Base-by-base conservation (phyloP, 495 filamentous ascomycete species). In the Penicillium ucsense region DNA sequence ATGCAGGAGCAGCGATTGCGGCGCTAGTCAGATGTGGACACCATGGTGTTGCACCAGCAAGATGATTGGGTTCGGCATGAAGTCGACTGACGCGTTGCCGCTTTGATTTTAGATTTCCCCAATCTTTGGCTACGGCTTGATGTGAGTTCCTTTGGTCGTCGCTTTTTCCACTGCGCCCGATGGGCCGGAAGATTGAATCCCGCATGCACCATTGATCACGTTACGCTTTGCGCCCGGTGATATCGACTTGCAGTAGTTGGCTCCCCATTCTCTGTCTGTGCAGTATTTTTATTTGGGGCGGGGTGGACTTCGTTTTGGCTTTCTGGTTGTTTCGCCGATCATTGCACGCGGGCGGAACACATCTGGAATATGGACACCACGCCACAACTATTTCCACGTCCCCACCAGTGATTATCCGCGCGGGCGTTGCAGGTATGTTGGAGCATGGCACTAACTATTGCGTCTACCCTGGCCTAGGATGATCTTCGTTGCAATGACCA, bases 401-500 rank as follows among this genome's bases (percentile, higher is more conserved):
- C 47, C 40, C 10, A 5, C 50, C 45, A 43, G 43, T 44, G 35
- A 27, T 44, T 31, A 12, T 30, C 41, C 11, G 31, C 30, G 6
- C 30, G 36, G 28, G 9, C 34, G 30, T 11, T n/a, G 20, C 28
- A 38, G 9, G 27, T 33, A 34, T n/a, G 52, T 41, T 20, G 20
- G 20, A 20, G 20, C 20, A 20, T 20, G 20, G 1, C 20, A 20
- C 20, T 20, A 20, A 20, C 20, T 20, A 20, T 20, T 20, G 20
- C 20, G 20, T 2, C 20, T 20, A 20, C 2, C 20, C 20, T 20
- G 20, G 20, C 20, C 20, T 20, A 76, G 74, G 79, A 60, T 85
- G 34, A 75, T 89, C 54, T 95, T 95, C 59, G 79, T 95, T 31
- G 85, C 77, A 32, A 74, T 96, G 62, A 94, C 86, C 51, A 94